These are phyloP conservation scores for Paspalum notatum DNA, from an alignment of 176 grass and related monocot species.

Conservation along the genomic window DNA sequence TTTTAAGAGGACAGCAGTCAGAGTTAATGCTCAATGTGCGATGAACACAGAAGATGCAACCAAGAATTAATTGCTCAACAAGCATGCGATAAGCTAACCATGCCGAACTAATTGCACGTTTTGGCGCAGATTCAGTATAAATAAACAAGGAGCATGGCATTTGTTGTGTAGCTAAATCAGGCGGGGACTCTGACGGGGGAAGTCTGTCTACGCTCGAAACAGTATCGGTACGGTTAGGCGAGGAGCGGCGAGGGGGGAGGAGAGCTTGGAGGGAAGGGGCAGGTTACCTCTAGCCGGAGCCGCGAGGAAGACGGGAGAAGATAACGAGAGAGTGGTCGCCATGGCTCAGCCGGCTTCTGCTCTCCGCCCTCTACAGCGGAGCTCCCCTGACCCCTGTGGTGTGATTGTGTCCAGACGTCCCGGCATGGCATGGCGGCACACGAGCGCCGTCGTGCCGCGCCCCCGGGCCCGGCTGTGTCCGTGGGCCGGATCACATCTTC, in stretches of 20 bases:
- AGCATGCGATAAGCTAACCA: too few species aligned
- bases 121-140: neutral
- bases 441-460: neutral
- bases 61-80: too few species aligned
- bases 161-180: neutral
- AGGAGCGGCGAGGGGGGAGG: neutral
- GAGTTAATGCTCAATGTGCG: too few species aligned
- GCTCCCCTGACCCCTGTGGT: neutral
- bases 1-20: too few species aligned
- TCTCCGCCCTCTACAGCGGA: neutral
- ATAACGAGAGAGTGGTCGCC: constrained; percentile 58
- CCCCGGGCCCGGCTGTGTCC: neutral
- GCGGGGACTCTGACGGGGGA: neutral
- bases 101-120: neutral
- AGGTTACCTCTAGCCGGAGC: constrained; percentile 50
- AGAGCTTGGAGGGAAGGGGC: constrained; percentile 2
- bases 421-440: neutral
- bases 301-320: constrained; percentile 41
- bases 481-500: neutral
- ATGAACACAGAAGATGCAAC: too few species aligned
- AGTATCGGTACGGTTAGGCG: neutral
- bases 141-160: neutral
- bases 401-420: neutral
- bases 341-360: constrained; percentile 32
- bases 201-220: neutral